These are phyloP conservation scores for Juglanconis oblonga DNA, from an alignment of 2,329 filamentous ascomycete species.

Conservation along the genomic window DNA sequence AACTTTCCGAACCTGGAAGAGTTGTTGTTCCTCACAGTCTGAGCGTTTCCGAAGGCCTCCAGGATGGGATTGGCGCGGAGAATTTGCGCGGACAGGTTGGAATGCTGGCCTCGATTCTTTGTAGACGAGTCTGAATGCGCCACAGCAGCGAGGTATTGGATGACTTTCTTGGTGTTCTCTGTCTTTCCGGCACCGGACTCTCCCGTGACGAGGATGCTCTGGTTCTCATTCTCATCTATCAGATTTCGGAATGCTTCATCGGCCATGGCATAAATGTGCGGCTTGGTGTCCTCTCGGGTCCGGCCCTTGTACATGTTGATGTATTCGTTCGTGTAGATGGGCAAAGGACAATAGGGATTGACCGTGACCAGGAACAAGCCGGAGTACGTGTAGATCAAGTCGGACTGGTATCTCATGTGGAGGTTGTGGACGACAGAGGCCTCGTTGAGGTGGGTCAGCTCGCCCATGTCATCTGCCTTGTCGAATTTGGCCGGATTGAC, in stretches of 20 bases:
- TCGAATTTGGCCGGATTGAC: slow-evolving; percentile 99
- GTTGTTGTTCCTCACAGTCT: slow-evolving; percentile 97
- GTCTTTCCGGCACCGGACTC: slow-evolving; percentile 98
- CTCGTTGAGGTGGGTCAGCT: slow-evolving; percentile 96
- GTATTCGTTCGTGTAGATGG: slow-evolving; percentile 96
- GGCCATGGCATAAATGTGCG: slow-evolving; percentile 96
- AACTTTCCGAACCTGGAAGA: slow-evolving; percentile 98
- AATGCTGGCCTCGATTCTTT: slow-evolving; percentile 61
- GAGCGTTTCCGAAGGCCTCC: slow-evolving; percentile 96
- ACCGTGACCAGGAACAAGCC: slow-evolving; percentile 95
- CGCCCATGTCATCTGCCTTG: slow-evolving; percentile 98
- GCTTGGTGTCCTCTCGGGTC: slow-evolving; percentile 88
- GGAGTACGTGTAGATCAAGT: slow-evolving; percentile 97
- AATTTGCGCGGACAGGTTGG: slow-evolving; percentile 94
- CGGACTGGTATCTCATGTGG: slow-evolving; percentile 89
- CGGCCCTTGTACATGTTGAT: slow-evolving; percentile 97
- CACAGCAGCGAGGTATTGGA: slow-evolving; percentile 95
- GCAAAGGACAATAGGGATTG: slow-evolving; percentile 91
- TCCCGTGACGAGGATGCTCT: slow-evolving; percentile 96
- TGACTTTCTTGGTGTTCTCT: slow-evolving; percentile 99
- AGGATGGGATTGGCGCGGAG: slow-evolving; percentile 93
- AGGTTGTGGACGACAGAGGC: slow-evolving; percentile 97
- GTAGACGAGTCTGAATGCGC: slow-evolving; percentile 75
- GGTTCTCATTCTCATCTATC: slow-evolving; percentile 91
- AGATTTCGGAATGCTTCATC: slow-evolving; percentile 95